These are phyloP conservation scores for Lantana camara DNA, from an alignment of 257 asterid genomes.

Conservation along the genomic window DNA sequence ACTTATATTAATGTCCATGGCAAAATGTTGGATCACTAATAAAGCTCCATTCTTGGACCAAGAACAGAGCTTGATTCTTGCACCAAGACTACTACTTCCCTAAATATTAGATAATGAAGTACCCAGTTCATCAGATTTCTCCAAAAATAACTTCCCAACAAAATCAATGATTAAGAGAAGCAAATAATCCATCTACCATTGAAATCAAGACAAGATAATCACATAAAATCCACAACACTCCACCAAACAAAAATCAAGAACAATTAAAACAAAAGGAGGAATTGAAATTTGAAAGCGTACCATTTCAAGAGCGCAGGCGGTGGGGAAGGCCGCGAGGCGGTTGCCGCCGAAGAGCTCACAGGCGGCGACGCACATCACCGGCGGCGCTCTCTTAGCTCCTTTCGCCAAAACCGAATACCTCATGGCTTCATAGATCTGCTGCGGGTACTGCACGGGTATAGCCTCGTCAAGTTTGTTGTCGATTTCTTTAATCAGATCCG, in stretches of 20 bases:
- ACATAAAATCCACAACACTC: too few relatives aligned
- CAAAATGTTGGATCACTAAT: neutral
- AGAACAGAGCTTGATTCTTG: neutral
- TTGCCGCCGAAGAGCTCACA: slow-evolving; percentile 89
- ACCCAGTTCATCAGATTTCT: neutral
- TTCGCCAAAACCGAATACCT: slow-evolving; percentile 86
- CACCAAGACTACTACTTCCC: neutral
- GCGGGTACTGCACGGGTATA: slow-evolving; percentile 73
- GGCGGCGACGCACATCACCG: slow-evolving; percentile 93
- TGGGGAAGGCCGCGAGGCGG: slow-evolving; percentile 92
- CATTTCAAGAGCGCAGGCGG: slow-evolving; percentile 99
- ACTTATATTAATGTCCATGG: neutral
- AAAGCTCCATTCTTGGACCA: neutral
- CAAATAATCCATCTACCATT: too few relatives aligned
- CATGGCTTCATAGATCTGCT: slow-evolving; percentile 95
- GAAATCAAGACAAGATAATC: too few relatives aligned
- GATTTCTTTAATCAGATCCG: slow-evolving; percentile 71
- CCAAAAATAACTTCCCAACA: too few relatives aligned
- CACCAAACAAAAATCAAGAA: neutral
- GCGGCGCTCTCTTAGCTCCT: slow-evolving; percentile 95
- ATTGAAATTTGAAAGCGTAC: slow-evolving; percentile 34
- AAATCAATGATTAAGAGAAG: too few relatives aligned
- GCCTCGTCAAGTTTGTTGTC: slow-evolving; percentile 88
- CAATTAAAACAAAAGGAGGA: neutral
- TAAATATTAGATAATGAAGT: neutral